Evolutionary conservation across 169 alveolate genomes (phyloP).

Genomic region (Eimeria falciformis): DNA sequence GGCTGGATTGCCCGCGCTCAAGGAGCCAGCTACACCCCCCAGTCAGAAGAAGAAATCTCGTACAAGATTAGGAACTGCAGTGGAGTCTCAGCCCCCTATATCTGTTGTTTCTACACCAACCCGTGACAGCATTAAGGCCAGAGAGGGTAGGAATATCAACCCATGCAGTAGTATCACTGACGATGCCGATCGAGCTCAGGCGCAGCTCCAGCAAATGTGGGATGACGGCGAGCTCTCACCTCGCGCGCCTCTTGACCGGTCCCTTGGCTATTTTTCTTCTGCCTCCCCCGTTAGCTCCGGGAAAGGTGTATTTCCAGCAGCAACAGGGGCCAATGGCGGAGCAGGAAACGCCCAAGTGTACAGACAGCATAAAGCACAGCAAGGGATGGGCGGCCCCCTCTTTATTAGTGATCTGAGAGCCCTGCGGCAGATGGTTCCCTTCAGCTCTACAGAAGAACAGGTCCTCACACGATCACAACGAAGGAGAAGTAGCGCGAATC

Average conservation of each 20-base stretch:
- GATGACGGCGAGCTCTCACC: slow-evolving; percentile 72
- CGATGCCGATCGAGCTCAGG: slow-evolving; percentile 33
- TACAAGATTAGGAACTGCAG: neutral
- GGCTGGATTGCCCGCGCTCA: neutral
- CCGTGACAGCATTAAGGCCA: slow-evolving; percentile 16
- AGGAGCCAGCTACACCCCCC: neutral
- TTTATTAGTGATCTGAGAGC: slow-evolving; percentile 60
- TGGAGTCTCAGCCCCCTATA: slow-evolving; percentile 19
- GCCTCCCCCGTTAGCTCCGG: slow-evolving; percentile 49
- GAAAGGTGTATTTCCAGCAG: neutral
- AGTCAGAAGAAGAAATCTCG: neutral
- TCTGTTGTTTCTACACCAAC: slow-evolving; percentile 65
- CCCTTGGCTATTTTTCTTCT: slow-evolving; percentile 57
- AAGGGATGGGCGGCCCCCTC: slow-evolving; percentile 11
- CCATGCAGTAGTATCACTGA: neutral
- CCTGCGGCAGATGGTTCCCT: slow-evolving; percentile 69
- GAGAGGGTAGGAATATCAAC: neutral
- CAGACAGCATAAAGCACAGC: slow-evolving; percentile 10
- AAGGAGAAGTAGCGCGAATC: slow-evolving; percentile 63
- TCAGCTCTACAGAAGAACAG: slow-evolving; percentile 70
- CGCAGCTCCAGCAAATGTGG: slow-evolving; percentile 65
- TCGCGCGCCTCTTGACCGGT: slow-evolving; percentile 69
- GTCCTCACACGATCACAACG: slow-evolving; percentile 67
- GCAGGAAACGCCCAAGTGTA: slow-evolving; percentile 22
- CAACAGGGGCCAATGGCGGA: slow-evolving; percentile 7